A percentile compares a stretch with the other conserved stretches of the same genome.
Evolutionary conservation across 768 basidiomycete genomes (phyloP).

Genomic region (Rhizopogon rudus): DNA sequence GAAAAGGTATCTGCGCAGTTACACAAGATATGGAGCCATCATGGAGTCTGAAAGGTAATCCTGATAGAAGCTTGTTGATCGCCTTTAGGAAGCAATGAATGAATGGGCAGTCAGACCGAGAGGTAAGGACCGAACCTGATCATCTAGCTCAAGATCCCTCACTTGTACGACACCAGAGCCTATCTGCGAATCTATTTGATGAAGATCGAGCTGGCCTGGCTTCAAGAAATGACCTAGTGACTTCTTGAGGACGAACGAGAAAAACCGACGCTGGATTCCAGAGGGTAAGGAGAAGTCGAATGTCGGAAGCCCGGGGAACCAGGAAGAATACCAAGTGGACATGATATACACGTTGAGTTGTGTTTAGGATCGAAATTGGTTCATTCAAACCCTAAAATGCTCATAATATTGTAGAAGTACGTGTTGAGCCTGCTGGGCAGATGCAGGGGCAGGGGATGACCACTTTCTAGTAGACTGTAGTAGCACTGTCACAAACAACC

Average conservation of each 20-base stretch:
- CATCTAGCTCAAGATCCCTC: constrained; percentile 75
- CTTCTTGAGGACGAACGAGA: constrained; percentile 84
- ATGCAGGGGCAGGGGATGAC: not conserved
- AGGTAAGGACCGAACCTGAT: constrained; percentile 47
- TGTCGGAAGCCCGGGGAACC: constrained; percentile 48
- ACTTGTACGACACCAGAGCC: constrained; percentile 89
- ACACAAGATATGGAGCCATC: constrained; percentile 72
- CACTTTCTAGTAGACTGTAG: too few species aligned
- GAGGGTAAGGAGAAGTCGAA: constrained; percentile 66
- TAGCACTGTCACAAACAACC: not conserved
- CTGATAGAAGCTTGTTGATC: constrained; percentile 66
- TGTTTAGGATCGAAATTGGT: not conserved
- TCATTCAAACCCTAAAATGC: not conserved
- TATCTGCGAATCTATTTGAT: constrained; percentile 88
- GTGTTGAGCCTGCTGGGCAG: not conserved
- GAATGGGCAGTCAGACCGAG: constrained; percentile 6
- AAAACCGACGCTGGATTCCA: constrained; percentile 78
- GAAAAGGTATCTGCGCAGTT: constrained; percentile 78
- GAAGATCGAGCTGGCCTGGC: constrained; percentile 82
- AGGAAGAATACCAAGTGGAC: constrained; percentile 58
- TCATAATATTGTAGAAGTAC: not conserved
- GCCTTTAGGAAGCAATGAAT: constrained; percentile 42
- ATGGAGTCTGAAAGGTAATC: constrained; percentile 62
- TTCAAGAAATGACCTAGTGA: constrained; percentile 82
- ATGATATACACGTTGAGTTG: constrained; percentile 18